These are phyloP conservation scores for Acanthochlamys bracteata DNA, from an alignment of 106 monocot genomes.

Conservation along the genomic window DNA sequence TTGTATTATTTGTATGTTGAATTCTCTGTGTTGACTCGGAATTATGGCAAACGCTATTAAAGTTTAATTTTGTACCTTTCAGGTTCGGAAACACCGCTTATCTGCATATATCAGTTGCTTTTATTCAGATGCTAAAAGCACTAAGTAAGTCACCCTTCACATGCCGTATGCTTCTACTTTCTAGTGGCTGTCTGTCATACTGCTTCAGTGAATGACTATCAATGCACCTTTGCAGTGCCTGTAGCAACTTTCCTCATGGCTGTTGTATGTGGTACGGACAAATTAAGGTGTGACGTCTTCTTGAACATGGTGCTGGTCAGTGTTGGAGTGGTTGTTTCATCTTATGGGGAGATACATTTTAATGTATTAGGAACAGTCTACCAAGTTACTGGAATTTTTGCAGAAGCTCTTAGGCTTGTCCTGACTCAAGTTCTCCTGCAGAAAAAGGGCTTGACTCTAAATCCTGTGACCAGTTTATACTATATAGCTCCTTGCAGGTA, in stretches of 20 bases:
- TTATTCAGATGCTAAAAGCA: slow-evolving; percentile 97
- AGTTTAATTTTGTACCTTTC: slow-evolving; percentile 13
- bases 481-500: slow-evolving; percentile 99
- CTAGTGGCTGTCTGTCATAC: neutral
- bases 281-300: slow-evolving; percentile 75
- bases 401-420: slow-evolving; percentile 94
- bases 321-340: slow-evolving; percentile 88
- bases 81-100: slow-evolving; percentile 97
- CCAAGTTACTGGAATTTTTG: slow-evolving; percentile 87
- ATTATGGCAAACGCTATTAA: neutral
- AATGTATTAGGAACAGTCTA: slow-evolving; percentile 80
- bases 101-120: slow-evolving; percentile 82
- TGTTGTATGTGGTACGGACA: slow-evolving; percentile 87
- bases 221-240: slow-evolving; percentile 56
- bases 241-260: slow-evolving; percentile 93
- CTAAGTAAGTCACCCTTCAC: slow-evolving; percentile 46
- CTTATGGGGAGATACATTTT: slow-evolving; percentile 95
- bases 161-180: slow-evolving; percentile 1
- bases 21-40: neutral
- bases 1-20: neutral
- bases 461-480: slow-evolving; percentile 92
- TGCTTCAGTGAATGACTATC: neutral
- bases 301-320: slow-evolving; percentile 92
- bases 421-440: slow-evolving; percentile 95
- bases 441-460: slow-evolving; percentile 83